Percentiles rank a stretch among this genome's conserved stretches.
These are phyloP conservation scores for Serendipita vermifera DNA, from an alignment of 768 basidiomycete species.

Conservation along the genomic window DNA sequence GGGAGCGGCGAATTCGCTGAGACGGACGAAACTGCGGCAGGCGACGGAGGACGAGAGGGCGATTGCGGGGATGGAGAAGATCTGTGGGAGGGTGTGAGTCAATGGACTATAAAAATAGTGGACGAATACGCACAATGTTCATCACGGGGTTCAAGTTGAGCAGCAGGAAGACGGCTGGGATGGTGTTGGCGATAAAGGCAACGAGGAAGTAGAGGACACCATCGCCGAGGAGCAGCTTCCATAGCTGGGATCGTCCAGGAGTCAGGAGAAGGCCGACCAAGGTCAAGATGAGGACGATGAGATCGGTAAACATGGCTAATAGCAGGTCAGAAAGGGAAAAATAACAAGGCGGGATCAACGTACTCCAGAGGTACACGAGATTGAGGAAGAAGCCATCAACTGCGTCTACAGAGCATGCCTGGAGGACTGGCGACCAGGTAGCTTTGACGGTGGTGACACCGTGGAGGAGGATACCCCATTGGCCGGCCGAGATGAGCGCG, in stretches of 20 bases:
- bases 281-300: constrained; percentile 47
- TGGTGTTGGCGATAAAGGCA: constrained; percentile 54
- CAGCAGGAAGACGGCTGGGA: constrained; percentile 53
- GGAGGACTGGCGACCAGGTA: constrained; percentile 32
- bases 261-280: constrained; percentile 43
- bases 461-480: constrained; percentile 59
- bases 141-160: constrained; percentile 57
- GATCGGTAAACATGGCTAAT: constrained; percentile 52
- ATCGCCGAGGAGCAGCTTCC: constrained; percentile 55
- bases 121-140: constrained; percentile 17
- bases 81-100: constrained; percentile 12
- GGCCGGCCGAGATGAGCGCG: constrained; percentile 45
- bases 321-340: not conserved
- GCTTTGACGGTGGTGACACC: constrained; percentile 50
- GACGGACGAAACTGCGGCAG: constrained; percentile 16
- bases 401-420: constrained; percentile 42
- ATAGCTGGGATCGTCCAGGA: constrained; percentile 41
- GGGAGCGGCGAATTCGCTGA: constrained; percentile 8
- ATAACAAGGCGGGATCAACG: constrained; percentile 8
- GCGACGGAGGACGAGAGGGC: constrained; percentile 14
- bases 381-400: constrained; percentile 50
- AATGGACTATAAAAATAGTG: not conserved
- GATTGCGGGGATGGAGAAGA: constrained; percentile 15
- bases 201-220: constrained; percentile 60
- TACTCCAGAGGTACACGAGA: constrained; percentile 48